Evolutionary conservation across 208 protist genomes (phyloP), one percentile per base, ranked within the genome.

Genomic region (Trypanosoma brucei): DNA sequence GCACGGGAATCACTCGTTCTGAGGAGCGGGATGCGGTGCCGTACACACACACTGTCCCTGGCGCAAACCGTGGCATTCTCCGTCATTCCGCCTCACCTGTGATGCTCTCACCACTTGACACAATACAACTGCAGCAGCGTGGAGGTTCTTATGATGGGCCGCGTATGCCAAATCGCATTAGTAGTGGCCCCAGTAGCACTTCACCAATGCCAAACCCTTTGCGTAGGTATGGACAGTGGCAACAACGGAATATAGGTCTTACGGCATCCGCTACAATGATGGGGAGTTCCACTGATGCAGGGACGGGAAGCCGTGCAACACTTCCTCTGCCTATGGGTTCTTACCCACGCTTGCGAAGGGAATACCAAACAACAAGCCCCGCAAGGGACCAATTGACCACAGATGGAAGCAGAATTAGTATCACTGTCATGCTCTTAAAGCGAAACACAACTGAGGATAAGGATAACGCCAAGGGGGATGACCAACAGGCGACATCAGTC

Each of bases 1-100:
- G 65, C 40, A 65, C 64, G 0, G 55, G 74, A 33, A 55, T 49
- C 66, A 22, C 60, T 60, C 36, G 74, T 42, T 2, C 8, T 39
- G 49, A 45, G 7, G 3, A 3, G 8, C n/a, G 14, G n/a, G 11
- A 5, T 40, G 2, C 44, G 3, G 9, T 31, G 8, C 14, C 35
- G 30, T 30, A 2, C 33, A 39, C 54, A 6, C 9, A 4, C 9
- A 42, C 8, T 9, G 31, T 6, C 6, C 8, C 50, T 6, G 6
- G 9, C 22, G 50, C n/a, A 31, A 34, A 8, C 7, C 7, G 22
- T n/a, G 31, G n/a, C 31, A 6, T 31, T 6, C 31, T 54, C 31
- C 50, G 50, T 33, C 50, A 31, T n/a, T 34, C 50, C 6, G 50
- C 50, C 50, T 54, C 50, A 8, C 50, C 50, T 31, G 11, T 34